Evolutionary conservation across 495 filamentous ascomycete species (phyloP).

Genomic region (Annulohypoxylon bovei): DNA sequence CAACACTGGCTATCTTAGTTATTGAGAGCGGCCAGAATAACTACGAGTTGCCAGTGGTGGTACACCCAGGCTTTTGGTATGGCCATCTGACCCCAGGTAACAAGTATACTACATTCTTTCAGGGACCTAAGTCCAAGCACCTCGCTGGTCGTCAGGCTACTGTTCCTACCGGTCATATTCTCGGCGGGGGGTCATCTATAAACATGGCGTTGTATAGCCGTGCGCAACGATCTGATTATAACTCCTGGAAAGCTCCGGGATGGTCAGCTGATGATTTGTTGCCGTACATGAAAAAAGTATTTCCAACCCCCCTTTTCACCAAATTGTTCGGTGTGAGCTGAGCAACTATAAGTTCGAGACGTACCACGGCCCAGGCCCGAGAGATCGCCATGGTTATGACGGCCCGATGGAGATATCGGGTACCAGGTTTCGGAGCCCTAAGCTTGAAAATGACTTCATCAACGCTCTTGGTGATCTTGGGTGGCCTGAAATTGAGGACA

Average conservation of each 20-base stretch:
- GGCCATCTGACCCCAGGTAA: conserved; percentile 45
- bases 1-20: conserved; percentile 60
- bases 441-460: conserved; percentile 52
- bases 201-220: conserved; percentile 61
- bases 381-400: conserved; percentile 52
- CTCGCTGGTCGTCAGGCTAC: conserved; percentile 55
- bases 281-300: conserved; percentile 61
- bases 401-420: conserved; percentile 61
- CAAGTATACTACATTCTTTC: conserved; percentile 48
- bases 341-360: conserved; percentile 52
- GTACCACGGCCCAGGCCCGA: conserved; percentile 48
- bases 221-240: conserved; percentile 52
- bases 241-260: conserved; percentile 59
- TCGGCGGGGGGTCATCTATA: conserved; percentile 67
- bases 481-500: conserved; percentile 34
- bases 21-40: conserved; percentile 62
- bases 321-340: not conserved
- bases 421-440: conserved; percentile 44
- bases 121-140: conserved; percentile 46
- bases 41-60: conserved; percentile 54
- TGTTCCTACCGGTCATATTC: conserved; percentile 58
- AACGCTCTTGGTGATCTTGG: conserved; percentile 47
- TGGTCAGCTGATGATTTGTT: conserved; percentile 61
- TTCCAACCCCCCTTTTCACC: not conserved
- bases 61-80: conserved; percentile 53